Base-by-base conservation (phyloP, 2,329 filamentous ascomycete species). In the Alternaria infectoria region DNA sequence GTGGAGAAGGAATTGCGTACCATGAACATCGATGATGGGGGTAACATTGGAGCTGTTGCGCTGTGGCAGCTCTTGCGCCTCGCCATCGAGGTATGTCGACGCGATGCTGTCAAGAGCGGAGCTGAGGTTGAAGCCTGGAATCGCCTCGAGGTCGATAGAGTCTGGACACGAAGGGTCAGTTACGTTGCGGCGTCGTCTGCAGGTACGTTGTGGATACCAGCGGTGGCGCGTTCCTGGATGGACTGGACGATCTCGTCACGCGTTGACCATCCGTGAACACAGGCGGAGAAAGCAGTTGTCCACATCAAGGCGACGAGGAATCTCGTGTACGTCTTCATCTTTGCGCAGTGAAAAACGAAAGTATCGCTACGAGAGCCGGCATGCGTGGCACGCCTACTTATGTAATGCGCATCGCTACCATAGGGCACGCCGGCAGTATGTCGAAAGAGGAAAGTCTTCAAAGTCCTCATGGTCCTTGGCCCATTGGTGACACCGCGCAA, bases 71-170 rank as follows among this genome's bases (percentile, higher is more conserved):
- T 44, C 28, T 4, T 30, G 8, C 23, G 13, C 21, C n/a, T 54
- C 15, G 7, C 0, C 8, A 51, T 51, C 46, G 6, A 40, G 23
- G 4, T 55, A 55, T 4, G 52, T 55, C 2, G 52, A 55, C 9
- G 52, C 52, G n/a, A 55, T 55, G 26, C 21, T 55, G n/a, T 55
- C 52, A 46, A 55, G 52, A 12, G 25, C 21, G n/a, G 40, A 55
- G 6, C 36, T 17, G 12, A 55, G 15, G 44, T 46, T 21, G 11
- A 55, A 36, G 23, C 52, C 23, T 6, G 40, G 52, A 15, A 55
- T 28, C 8, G 52, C 36, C 3, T 13, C 36, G 17, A 55, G 12
- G 3, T 55, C 3, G 23, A 55, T 55, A 0, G 25, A 46, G 52
- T 55, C 52, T 55, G 23, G 4, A 5, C 12, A 11, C 19, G 13